Base-by-base conservation (phyloP, 2,329 filamentous ascomycete genomes). In the Parascedosporium putredinis region DNA sequence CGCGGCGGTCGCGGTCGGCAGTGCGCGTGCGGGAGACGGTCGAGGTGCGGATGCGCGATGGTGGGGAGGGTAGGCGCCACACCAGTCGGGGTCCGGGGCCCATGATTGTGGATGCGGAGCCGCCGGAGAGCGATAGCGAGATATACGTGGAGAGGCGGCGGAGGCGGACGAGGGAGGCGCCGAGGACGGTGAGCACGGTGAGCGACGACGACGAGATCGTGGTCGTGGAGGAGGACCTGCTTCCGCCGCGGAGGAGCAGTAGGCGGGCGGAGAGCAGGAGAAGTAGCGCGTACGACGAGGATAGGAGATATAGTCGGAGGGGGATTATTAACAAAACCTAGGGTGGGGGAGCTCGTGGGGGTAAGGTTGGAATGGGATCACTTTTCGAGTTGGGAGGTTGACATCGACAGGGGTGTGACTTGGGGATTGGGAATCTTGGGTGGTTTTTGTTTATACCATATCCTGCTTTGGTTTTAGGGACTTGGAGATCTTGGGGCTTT, bases 151-250 rank as follows among this genome's bases (percentile, higher is more conserved):
- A 42, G 9, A 23, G 48, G 48, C 16, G 33, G 44, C 14, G 49
- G 25, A 12, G 24, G 9, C 10, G 20, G 24, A 22, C 16, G 23
- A 25, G 46, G 22, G n/a, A n/a, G n/a, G 48, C 27, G 27, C 34
- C 18, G 20, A 45, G 40, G 29, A 50, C 43, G 10, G 40, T 45
- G 25, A 40, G n/a, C 6, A 54, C 54, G 18, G 63, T 65, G 7
- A 60, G 59, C 14, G 58, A 57, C 12, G 60, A 66, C 5, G 65
- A 68, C 42, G 69, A 73, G 61, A 61, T 67, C 14, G 54, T 68
- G 2, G 64, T 68, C 8, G 55, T 65, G 31, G 65, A 67, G 55
- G 65, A 67, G 47, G 57, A 61, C 40, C 58, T 56, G 23, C 59
- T 63, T 46, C 59, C 63, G 24, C 55, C 58, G 31, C 54, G 58